Evolutionary conservation across 352 stramenopile species (phyloP), one percentile per base, ranked within the genome.

Genomic region (Globisporangium radiosum): DNA sequence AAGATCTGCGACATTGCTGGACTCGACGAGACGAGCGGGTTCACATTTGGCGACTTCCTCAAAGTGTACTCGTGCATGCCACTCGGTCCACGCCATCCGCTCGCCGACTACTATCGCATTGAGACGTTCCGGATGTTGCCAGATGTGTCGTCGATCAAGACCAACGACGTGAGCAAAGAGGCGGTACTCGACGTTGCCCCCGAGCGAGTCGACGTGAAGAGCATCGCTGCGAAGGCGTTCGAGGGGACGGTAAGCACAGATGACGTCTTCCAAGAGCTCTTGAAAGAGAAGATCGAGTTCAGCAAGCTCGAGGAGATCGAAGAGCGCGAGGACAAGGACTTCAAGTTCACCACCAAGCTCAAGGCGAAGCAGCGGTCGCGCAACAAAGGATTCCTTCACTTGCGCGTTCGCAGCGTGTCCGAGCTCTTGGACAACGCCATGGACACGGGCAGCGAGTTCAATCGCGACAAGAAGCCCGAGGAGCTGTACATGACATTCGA

Each of bases 91-190:
- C 73, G 76, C 0, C 62, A 79, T 42, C 56, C 76, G 2, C 52
- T 86, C 7, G 73, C 64, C 0, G 76, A 83, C 45, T 86, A 70
- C 64, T 80, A 83, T 58, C 66, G 72, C 17, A 86, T 86, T 36
- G 71, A 86, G 48, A 82, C 76, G 1, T 86, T 83, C 62, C 81
- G 75, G 47, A 50, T 86, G 36, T 52, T 83, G 0, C 76, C 73
- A 5, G 71, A 82, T 38, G 62, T 65, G 7, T 73, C 64, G 3
- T 59, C 39, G 4, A 72, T 68, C 25, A 25, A 25, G n/a, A 56
- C 66, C 10, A 19, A 42, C 11, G 69, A 78, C 25, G 53, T 60
- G 5, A 82, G 57, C 47, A 78, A 83, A 44, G 76, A 81, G 51
- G 76, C 76, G 3, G 63, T 68, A 7, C 59, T 81, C 13, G 76